These are phyloP conservation scores for Rhodosporidiobolus sp. DNA, from an alignment of 768 basidiomycete genomes.

Conservation along the genomic window DNA sequence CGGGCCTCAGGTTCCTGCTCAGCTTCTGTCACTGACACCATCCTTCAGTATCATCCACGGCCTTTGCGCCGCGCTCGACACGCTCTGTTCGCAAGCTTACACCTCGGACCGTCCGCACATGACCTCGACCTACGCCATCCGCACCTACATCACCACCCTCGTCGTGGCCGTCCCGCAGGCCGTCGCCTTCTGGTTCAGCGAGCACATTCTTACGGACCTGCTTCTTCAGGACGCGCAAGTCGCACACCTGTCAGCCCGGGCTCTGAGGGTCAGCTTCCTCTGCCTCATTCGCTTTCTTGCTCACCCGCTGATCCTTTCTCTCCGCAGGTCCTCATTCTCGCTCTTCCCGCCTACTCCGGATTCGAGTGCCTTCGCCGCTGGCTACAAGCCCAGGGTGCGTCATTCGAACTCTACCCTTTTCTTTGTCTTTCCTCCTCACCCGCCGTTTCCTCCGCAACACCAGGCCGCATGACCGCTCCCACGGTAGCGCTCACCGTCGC, in stretches of 20 bases:
- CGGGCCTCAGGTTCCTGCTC: too few species aligned
- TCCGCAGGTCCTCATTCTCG: slow-evolving; percentile 25
- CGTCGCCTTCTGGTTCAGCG: slow-evolving; percentile 77
- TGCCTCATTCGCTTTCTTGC: neutral
- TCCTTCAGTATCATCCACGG: slow-evolving; percentile 37
- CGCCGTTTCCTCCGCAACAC: neutral
- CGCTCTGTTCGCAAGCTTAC: slow-evolving; percentile 91
- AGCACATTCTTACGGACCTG: slow-evolving; percentile 62
- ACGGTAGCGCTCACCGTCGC: slow-evolving; percentile 76
- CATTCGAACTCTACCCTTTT: neutral
- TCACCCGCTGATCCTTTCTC: neutral
- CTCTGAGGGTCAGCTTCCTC: slow-evolving; percentile 33
- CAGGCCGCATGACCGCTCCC: slow-evolving; percentile 76
- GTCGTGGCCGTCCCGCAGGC: slow-evolving; percentile 54
- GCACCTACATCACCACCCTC: slow-evolving; percentile 32
- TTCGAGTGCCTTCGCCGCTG: slow-evolving; percentile 44
- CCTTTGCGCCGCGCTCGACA: slow-evolving; percentile 61
- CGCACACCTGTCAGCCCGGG: slow-evolving; percentile 31
- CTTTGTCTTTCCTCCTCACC: neutral
- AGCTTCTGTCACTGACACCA: neutral
- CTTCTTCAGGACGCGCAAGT: slow-evolving; percentile 49
- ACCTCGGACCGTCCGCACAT: slow-evolving; percentile 77
- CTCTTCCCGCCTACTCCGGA: slow-evolving; percentile 43
- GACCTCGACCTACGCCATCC: slow-evolving; percentile 37
- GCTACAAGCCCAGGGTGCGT: slow-evolving; percentile 43